These are phyloP conservation scores for Talaromyces sp. DNA, from an alignment of 2,329 filamentous ascomycete species.

Conservation along the genomic window DNA sequence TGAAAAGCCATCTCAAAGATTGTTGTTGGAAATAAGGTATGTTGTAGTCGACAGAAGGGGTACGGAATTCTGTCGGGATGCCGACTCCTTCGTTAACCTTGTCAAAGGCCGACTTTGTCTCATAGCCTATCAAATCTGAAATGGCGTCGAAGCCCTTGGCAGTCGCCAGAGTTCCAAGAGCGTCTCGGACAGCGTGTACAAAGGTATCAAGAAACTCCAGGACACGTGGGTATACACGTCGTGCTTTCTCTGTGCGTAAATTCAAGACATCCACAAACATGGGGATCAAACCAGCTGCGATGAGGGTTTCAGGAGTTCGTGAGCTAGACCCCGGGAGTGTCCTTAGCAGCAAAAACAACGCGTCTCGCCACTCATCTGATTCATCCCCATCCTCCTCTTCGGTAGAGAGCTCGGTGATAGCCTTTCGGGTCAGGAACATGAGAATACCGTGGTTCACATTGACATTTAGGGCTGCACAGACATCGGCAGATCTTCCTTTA, in stretches of 20 bases:
- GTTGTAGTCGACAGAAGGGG: constrained; percentile 82
- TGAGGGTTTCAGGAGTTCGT: constrained; percentile 74
- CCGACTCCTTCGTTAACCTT: constrained; percentile 64
- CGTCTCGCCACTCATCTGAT: constrained; percentile 85
- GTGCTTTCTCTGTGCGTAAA: constrained; percentile 72
- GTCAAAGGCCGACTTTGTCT: constrained; percentile 65
- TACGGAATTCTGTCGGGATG: constrained; percentile 66
- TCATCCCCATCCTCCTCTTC: constrained; percentile 54
- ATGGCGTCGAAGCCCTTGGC: constrained; percentile 84
- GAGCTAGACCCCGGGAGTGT: constrained; percentile 67
- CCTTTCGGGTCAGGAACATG: constrained; percentile 86
- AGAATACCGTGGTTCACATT: constrained; percentile 95
- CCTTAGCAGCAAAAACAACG: constrained; percentile 79
- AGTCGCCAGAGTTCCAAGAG: constrained; percentile 74
- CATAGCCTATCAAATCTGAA: constrained; percentile 75
- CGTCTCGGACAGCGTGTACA: constrained; percentile 77
- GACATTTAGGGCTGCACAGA: constrained; percentile 84
- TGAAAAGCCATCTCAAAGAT: constrained; percentile 86
- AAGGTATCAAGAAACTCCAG: constrained; percentile 84
- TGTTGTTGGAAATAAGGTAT: constrained; percentile 92
- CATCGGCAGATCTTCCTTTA: constrained; percentile 69
- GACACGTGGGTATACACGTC: constrained; percentile 76
- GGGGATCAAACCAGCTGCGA: constrained; percentile 81
- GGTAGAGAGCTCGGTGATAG: constrained; percentile 71
- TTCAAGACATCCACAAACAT: constrained; percentile 84